Percentiles rank a stretch among this genome's conserved stretches.
These are phyloP conservation scores for Pseudofabraea citricarpa DNA, from an alignment of 2,329 filamentous ascomycete species.

Conservation along the genomic window DNA sequence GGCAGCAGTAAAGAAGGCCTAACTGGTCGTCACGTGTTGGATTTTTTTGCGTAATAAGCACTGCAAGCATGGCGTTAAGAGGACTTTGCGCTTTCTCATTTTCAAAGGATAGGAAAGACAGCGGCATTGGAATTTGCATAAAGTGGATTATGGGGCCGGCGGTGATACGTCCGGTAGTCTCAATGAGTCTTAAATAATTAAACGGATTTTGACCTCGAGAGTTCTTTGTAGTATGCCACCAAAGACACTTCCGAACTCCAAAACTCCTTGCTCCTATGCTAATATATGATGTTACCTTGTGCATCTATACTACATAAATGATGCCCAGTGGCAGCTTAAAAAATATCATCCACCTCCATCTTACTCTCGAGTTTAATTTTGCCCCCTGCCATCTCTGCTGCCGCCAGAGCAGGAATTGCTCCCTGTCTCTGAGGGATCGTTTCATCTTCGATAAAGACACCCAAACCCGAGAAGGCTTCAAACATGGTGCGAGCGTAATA, in stretches of 20 bases:
- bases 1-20: constrained; percentile 37
- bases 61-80: constrained; percentile 28
- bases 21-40: constrained; percentile 5
- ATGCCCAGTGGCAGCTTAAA: too few species aligned
- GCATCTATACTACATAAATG: background rate
- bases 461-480: constrained; percentile 85
- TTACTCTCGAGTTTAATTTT: constrained; percentile 26
- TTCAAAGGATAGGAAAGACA: constrained; percentile 4
- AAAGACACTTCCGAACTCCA: constrained; percentile 1
- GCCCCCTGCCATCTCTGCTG: constrained; percentile 29
- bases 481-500: constrained; percentile 78
- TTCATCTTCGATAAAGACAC: constrained; percentile 78
- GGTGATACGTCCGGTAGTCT: background rate
- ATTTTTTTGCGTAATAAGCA: constrained; percentile 8
- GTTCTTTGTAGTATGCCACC: too few species aligned
- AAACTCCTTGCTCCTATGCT: background rate
- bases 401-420: constrained; percentile 29
- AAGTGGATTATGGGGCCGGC: background rate
- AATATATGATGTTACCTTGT: background rate
- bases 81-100: constrained; percentile 8
- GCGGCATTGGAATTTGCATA: constrained; percentile 12
- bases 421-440: constrained; percentile 26
- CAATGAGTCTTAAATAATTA: background rate
- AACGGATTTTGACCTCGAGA: too few species aligned
- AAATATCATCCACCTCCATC: constrained; percentile 47